Evolutionary conservation across 1,284 basidiomycete species (phyloP), one percentile per base, ranked within the genome.

Genomic region (Ustilago bromivora): DNA sequence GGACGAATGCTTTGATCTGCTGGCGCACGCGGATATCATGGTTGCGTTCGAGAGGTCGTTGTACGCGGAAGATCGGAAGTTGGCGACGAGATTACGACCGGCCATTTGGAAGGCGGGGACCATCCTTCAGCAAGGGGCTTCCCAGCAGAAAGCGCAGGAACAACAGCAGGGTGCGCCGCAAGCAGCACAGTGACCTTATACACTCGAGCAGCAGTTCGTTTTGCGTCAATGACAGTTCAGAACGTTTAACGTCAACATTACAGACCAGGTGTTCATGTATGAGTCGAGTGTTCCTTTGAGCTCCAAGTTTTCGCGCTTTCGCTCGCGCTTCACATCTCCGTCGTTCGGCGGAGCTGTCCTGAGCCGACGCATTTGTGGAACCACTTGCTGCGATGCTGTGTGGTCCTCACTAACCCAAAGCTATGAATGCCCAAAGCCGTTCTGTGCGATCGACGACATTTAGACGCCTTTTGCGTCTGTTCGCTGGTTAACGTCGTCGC

Each of bases 11-110:
- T 80, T 78, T 38, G 75, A 80, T 59, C 43, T 80, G 28, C 43
- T 80, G 17, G 78, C 70, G 3, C 76, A 78, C 23, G 75, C 78
- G 15, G 78, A 80, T 41, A 78, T 80, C 51, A 80, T 78, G 75
- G 7, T 60, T 41, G 71, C 76, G 11, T 80, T 80, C 31, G 78
- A 80, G 34, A 56, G 71, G 32, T 58, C 58, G 6, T 40, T 72
- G 31, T 56, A 55, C 31, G 43, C 55, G 2, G 57, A 74, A 13
- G 71, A 74, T 40, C 36, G 59, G n/a, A 67, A 61, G 49, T 31
- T 71, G 34, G 63, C 69, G 5, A 35, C 31, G 23, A 38, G 58
- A 38, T 31, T 78, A 31, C 34, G 71, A 31, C 71, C 71, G 19
- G 49, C 28, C 3, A 32, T 64, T 9, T 78, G 62, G 59, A 49